Conservation (phyloP, 2,329 filamentous ascomycete species). For the Talaromyces islandicus region DNA sequence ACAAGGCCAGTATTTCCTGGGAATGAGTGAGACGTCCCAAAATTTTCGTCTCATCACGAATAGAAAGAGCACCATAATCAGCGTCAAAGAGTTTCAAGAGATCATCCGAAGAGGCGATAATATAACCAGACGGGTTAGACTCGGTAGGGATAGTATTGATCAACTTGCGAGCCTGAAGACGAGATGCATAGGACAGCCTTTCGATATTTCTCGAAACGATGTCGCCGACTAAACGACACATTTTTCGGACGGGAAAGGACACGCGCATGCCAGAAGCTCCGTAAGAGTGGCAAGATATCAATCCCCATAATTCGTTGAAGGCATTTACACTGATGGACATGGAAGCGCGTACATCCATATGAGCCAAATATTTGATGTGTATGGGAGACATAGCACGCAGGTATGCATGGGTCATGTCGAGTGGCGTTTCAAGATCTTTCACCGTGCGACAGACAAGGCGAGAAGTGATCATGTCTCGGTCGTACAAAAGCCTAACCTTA, state of each 20-base stretch:
- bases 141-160: slow-evolving; percentile 80
- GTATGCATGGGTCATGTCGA: slow-evolving; percentile 81
- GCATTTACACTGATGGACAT: slow-evolving; percentile 93
- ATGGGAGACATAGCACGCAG: slow-evolving; percentile 87
- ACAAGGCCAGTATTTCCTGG: slow-evolving; percentile 75
- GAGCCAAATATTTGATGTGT: slow-evolving; percentile 76
- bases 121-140: slow-evolving; percentile 80
- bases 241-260: slow-evolving; percentile 83
- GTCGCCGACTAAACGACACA: slow-evolving; percentile 83
- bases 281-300: slow-evolving; percentile 82
- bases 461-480: slow-evolving; percentile 72
- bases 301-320: slow-evolving; percentile 77
- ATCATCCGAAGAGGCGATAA: slow-evolving; percentile 83
- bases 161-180: slow-evolving; percentile 77
- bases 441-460: slow-evolving; percentile 72
- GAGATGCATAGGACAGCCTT: slow-evolving; percentile 75
- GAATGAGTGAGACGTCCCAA: slow-evolving; percentile 68
- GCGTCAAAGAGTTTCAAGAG: slow-evolving; percentile 77
- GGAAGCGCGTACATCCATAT: slow-evolving; percentile 88
- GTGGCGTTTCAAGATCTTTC: slow-evolving; percentile 65
- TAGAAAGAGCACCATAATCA: slow-evolving; percentile 79
- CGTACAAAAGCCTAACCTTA: slow-evolving; percentile 81
- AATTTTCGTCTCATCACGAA: slow-evolving; percentile 83
- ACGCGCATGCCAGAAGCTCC: slow-evolving; percentile 77
- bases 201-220: slow-evolving; percentile 84